These are phyloP conservation scores for Ogataea allantospora DNA, from an alignment of 805 yeast species.

Conservation along the genomic window DNA sequence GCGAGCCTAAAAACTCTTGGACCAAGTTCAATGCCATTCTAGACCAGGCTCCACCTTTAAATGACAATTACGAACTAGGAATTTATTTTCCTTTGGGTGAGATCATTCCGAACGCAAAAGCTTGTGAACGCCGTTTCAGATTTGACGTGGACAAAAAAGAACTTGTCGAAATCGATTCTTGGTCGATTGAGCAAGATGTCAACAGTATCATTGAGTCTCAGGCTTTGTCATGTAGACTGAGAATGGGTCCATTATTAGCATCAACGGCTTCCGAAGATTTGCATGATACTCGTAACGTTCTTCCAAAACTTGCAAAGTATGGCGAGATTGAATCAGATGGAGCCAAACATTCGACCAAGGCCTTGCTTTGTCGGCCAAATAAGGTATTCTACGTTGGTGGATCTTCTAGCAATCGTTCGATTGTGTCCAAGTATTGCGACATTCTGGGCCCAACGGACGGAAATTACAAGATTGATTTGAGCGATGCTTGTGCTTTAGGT, in stretches of 20 bases:
- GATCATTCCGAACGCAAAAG: slow-evolving; percentile 77
- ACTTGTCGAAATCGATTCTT: slow-evolving; percentile 34
- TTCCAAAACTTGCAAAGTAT: slow-evolving; percentile 31
- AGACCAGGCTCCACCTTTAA: slow-evolving; percentile 33
- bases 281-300: slow-evolving; percentile 18
- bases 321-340: slow-evolving; percentile 52
- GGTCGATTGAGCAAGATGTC: slow-evolving; percentile 64
- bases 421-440: slow-evolving; percentile 65
- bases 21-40: slow-evolving; percentile 56
- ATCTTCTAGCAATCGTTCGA: slow-evolving; percentile 68
- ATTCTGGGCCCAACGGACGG: slow-evolving; percentile 68
- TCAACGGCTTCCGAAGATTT: slow-evolving; percentile 14
- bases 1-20: slow-evolving; percentile 45
- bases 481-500: slow-evolving; percentile 91
- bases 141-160: slow-evolving; percentile 35
- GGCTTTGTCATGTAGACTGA: slow-evolving; percentile 76
- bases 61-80: slow-evolving; percentile 53
- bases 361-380: slow-evolving; percentile 56
- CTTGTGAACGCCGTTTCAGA: slow-evolving; percentile 56
- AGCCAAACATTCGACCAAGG: slow-evolving; percentile 40
- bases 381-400: slow-evolving; percentile 86
- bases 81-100: slow-evolving; percentile 89
- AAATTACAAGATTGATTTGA: slow-evolving; percentile 67
- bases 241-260: slow-evolving; percentile 76
- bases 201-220: slow-evolving; percentile 81